Evolutionary conservation across 192 early-diverging fungal genomes (phyloP).

Genomic region (Piromyces finnis): DNA sequence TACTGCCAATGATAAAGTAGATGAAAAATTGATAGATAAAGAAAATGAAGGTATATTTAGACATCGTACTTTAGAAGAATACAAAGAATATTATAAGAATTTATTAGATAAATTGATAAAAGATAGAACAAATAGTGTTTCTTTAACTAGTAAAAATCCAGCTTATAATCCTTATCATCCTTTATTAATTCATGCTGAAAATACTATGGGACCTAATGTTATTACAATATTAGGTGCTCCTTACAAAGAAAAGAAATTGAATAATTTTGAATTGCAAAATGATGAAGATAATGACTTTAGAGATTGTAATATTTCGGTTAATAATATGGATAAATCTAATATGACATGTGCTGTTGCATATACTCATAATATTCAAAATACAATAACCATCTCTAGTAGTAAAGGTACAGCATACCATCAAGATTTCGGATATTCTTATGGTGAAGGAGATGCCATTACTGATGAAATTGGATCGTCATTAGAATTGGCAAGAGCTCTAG

Average conservation of each 20-base stretch:
- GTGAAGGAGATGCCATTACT: background rate
- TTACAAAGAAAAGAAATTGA: background rate
- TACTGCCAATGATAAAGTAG: background rate
- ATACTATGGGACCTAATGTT: background rate
- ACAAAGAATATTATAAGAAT: background rate
- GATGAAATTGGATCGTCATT: background rate
- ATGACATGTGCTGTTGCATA: background rate
- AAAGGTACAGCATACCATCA: background rate
- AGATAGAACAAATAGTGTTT: background rate
- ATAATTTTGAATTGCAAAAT: background rate
- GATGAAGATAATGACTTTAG: background rate
- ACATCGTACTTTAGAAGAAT: background rate
- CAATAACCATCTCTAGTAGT: background rate
- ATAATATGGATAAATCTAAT: background rate
- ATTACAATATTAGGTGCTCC: background rate
- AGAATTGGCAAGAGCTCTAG: background rate
- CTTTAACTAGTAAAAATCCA: background rate
- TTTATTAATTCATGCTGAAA: background rate
- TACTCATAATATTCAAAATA: background rate
- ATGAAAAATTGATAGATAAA: background rate
- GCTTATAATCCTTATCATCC: background rate
- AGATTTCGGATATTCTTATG: too few relatives aligned
- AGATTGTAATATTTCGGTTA: background rate
- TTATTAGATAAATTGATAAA: background rate
- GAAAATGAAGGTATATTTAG: background rate